Conservation (phyloP, 441 rosid species). For the Aleurites moluccanus region DNA sequence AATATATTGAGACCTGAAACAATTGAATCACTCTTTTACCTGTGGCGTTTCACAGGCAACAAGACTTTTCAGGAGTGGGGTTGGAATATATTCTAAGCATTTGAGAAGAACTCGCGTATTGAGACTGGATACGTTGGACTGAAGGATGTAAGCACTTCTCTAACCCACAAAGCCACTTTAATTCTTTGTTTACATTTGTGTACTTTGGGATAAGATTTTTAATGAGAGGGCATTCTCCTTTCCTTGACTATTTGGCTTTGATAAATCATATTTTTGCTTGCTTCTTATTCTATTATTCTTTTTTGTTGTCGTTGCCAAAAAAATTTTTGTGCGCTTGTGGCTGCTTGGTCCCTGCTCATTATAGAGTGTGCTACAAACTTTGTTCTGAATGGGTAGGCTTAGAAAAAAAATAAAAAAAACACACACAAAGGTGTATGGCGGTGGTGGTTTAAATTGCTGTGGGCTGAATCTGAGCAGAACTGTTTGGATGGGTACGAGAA, state of each 20-base stretch:
- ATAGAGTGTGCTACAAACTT: neutral
- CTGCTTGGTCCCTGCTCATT: neutral
- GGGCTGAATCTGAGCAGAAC: neutral
- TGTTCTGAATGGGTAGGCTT: neutral
- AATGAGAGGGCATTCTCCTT: neutral
- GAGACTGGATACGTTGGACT: slow-evolving; percentile 90
- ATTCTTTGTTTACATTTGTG: neutral
- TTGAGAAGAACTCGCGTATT: slow-evolving; percentile 82
- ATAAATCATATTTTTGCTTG: neutral
- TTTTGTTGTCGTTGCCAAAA: neutral
- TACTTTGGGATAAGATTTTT: neutral
- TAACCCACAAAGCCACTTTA: slow-evolving; percentile 1
- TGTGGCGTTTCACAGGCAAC: slow-evolving; percentile 97
- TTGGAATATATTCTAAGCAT: slow-evolving; percentile 96
- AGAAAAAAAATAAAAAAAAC: too few species aligned
- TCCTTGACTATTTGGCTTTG: neutral
- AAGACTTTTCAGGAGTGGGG: slow-evolving; percentile 97
- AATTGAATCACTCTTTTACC: slow-evolving; percentile 88
- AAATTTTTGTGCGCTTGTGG: neutral
- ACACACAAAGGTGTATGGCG: too few species aligned
- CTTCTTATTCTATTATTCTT: neutral
- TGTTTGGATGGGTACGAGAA: neutral
- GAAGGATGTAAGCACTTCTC: slow-evolving; percentile 68
- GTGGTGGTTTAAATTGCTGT: neutral
- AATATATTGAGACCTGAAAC: slow-evolving; percentile 97